A percentile compares a stretch with the other conserved stretches of the same genome.
Conservation (phyloP, 2,329 filamentous ascomycete genomes). For the Aspergillus sergii region DNA sequence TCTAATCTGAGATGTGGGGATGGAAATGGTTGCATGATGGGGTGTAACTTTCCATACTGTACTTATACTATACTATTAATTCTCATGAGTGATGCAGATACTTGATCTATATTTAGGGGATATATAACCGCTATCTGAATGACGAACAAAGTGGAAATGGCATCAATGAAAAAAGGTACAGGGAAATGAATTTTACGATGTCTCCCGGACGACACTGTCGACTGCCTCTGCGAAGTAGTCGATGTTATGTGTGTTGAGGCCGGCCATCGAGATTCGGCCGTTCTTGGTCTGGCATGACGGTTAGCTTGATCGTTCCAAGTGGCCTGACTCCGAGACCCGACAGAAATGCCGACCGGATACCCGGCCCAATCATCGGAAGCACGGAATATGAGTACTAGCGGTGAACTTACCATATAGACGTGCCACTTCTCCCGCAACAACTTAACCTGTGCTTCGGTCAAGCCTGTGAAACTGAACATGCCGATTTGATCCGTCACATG, state of each 20-base stretch:
- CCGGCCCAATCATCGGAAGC: neutral
- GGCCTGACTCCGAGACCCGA: neutral
- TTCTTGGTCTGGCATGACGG: constrained; percentile 72
- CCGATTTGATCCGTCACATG: constrained; percentile 99
- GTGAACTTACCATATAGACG: constrained; percentile 48
- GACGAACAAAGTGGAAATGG: neutral
- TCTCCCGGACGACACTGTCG: constrained; percentile 71
- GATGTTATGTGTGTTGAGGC: constrained; percentile 88
- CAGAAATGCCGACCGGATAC: constrained; percentile 2
- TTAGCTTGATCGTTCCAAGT: constrained; percentile 11
- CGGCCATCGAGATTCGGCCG: constrained; percentile 96
- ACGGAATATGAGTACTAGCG: neutral
- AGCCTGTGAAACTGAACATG: constrained; percentile 87
- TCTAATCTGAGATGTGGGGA: too few species aligned
- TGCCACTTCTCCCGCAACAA: constrained; percentile 52
- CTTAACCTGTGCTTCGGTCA: constrained; percentile 53
- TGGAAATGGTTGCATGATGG: neutral
- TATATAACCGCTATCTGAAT: neutral
- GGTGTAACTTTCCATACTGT: neutral
- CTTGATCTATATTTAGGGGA: neutral
- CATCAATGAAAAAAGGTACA: constrained; percentile 4
- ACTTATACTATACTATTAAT: neutral
- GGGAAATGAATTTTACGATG: constrained; percentile 21
- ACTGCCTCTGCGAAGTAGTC: constrained; percentile 92
- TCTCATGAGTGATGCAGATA: neutral